Evolutionary conservation across 495 filamentous ascomycete genomes (phyloP), one percentile per base, ranked within the genome.

Genomic region (Talaromyces stipitatus): DNA sequence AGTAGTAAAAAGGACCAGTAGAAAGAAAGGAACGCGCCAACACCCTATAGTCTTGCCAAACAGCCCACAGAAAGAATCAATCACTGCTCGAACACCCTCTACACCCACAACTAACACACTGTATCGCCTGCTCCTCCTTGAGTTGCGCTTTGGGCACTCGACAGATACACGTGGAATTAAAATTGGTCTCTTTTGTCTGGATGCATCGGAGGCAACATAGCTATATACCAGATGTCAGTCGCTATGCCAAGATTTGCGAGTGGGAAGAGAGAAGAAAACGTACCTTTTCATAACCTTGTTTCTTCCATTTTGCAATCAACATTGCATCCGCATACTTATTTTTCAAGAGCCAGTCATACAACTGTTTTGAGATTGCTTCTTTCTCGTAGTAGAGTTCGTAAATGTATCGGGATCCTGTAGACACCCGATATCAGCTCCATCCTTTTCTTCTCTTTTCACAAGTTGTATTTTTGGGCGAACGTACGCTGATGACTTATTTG

Each of bases 221-320:
- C 86, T 91, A 62, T n/a, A n/a, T 28, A 46, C 22, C 50, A 3
- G 14, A 32, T 29, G 10, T 32, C 32, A 38, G 27, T 24, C 27
- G 48, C 50, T n/a, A 22, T 32, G 16, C 20, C 27, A 4, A 22
- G n/a, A n/a, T n/a, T n/a, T 20, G 23, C 28, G 27, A 11, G 10
- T 9, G 7, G 23, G 8, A 43, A 33, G 5, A 54, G 18, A 33
- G 46, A 54, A 23, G 33, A 28, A 24, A 53, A 69, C 78, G 48
- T 72, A 90, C 88, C 84, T 97, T 97, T 74, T 97, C 94, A 72
- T 99, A 99, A 20, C 94, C 95, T 65, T 92, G 88, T 74, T 97
- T 99, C 82, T 99, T 99, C 94, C 94, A 99, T 74, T 99, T 97
- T 14, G 94, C 94, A 66, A 99, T 97, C 60, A 99, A 75, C 69